Base-by-base conservation (phyloP, 179 eudicot genomes). In the Silene vulgaris region DNA sequence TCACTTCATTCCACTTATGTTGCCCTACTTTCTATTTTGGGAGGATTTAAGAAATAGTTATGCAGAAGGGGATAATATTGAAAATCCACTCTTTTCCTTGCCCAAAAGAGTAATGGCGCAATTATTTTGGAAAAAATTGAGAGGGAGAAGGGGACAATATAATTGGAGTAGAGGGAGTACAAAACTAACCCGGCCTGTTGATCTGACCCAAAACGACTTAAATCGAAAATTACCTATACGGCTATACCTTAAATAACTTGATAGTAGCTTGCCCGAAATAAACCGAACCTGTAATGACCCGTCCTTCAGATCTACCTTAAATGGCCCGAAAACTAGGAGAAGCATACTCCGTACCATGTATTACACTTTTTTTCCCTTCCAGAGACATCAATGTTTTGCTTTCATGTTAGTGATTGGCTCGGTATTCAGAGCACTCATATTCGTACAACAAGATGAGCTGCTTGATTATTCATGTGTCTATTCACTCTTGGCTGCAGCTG, bases 401-500 rank as follows among this genome's bases (percentile, higher is more conserved):
- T 52, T 71, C 26, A 28, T 54, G 17, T 54, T 54, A 54, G 16
- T 13, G 0, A 54, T 54, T 54, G 59, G 59, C 59, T 54, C 9
- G n/a, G 20, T 71, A 29, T 16, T 52, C 74, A 14, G 13, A 52
- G n/a, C 43, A 16, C 43, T 71, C n/a, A 3, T 72, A 16, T 59
- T 35, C 17, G 8, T 69, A 64, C 30, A 26, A 57, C 13, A 20
- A 4, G 37, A 62, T 40, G 16, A 12, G 74, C 21, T 69, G 29
- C 70, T 75, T 75, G 21, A 50, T 76, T 65, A 17, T 52, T 21
- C 5, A 21, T 64, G n/a, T 69, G 50, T 43, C 50, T 43, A 43
- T 43, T 43, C 50, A 1, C 75, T 65, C 69, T 81, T 71, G 74
- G 65, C 8, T 87, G 54, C 77, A 95, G 99, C 90, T 96, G 77